Conservation (phyloP, 2,329 filamentous ascomycete genomes). For the Cordyceps tenuipes region DNA sequence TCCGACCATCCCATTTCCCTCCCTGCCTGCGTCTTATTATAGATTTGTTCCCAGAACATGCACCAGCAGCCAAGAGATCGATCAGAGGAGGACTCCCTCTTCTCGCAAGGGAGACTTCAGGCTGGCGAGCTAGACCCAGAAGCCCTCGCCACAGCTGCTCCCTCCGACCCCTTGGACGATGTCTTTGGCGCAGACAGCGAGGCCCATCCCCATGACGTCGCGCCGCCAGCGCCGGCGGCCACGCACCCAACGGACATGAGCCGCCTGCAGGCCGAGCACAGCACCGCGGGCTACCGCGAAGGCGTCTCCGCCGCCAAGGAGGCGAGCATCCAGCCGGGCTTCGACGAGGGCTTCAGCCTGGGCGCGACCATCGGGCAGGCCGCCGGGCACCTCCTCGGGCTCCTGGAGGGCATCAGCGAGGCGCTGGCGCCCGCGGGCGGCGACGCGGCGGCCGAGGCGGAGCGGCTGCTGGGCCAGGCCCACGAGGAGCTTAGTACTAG, state of each 20-base stretch:
- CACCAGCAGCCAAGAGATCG: conserved; percentile 8
- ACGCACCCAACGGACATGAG: conserved; percentile 56
- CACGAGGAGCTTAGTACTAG: conserved; percentile 51
- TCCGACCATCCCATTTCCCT: not conserved
- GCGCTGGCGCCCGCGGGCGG: conserved; percentile 31
- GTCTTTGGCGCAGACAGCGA: conserved; percentile 25
- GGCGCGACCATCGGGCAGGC: conserved; percentile 72
- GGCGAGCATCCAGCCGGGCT: conserved; percentile 71
- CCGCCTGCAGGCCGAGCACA: conserved; percentile 66
- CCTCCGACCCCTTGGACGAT: conserved; percentile 25
- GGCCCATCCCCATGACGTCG: not conserved
- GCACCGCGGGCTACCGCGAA: conserved; percentile 83
- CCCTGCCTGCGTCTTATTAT: conserved; percentile 5
- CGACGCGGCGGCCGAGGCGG: conserved; percentile 17
- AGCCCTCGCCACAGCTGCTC: not conserved
- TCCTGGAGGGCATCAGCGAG: conserved; percentile 61
- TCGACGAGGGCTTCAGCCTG: conserved; percentile 82
- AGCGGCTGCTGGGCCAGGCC: conserved; percentile 40
- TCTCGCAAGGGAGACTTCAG: conserved; percentile 4
- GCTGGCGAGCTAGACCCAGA: not conserved
- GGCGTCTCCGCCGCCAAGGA: conserved; percentile 72
- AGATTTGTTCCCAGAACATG: conserved; percentile 5
- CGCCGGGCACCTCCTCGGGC: conserved; percentile 67
- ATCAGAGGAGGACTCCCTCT: conserved; percentile 6
- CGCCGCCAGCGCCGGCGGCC: conserved; percentile 12